phyloP scores from a whole-genome alignment of 768 basidiomycete species.

The Lactifluus hygrophoroides region DNA sequence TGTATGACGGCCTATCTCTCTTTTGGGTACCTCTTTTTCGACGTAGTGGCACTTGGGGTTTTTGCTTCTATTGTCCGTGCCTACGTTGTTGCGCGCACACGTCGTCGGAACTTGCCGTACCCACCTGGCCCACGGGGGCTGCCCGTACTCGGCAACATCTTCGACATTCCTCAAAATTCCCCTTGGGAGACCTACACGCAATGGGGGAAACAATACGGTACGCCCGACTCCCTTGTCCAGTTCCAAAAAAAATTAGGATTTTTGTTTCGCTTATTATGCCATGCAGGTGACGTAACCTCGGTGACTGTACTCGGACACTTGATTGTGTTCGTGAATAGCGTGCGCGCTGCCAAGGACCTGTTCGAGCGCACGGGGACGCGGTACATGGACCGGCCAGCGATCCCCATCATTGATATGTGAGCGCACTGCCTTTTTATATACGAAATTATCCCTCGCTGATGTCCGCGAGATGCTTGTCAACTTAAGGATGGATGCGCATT shows the following conservation, averaged over 20 bases:
- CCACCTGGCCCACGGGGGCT: constrained; percentile 3
- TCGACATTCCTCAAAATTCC: not conserved
- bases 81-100: not conserved
- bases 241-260: too few species aligned
- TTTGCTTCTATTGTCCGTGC: not conserved
- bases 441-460: too few species aligned
- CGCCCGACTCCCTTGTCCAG: not conserved
- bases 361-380: constrained; percentile 3
- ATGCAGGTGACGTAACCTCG: constrained; percentile 8
- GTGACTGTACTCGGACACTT: constrained; percentile 5
- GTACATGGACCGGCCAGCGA: not conserved
- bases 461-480: not conserved
- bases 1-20: not conserved
- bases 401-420: constrained; percentile 9
- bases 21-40: not conserved
- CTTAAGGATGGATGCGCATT: constrained; percentile 7
- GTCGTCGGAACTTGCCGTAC: not conserved
- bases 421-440: not conserved
- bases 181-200: constrained; percentile 6
- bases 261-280: too few species aligned
- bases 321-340: constrained; percentile 12
- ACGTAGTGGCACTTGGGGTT: not conserved
- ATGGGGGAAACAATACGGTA: constrained; percentile 7
- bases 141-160: constrained; percentile 2
- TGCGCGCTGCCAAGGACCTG: not conserved